These are phyloP conservation scores for Venturia effusa DNA, from an alignment of 2,329 filamentous ascomycete genomes.

Conservation along the genomic window DNA sequence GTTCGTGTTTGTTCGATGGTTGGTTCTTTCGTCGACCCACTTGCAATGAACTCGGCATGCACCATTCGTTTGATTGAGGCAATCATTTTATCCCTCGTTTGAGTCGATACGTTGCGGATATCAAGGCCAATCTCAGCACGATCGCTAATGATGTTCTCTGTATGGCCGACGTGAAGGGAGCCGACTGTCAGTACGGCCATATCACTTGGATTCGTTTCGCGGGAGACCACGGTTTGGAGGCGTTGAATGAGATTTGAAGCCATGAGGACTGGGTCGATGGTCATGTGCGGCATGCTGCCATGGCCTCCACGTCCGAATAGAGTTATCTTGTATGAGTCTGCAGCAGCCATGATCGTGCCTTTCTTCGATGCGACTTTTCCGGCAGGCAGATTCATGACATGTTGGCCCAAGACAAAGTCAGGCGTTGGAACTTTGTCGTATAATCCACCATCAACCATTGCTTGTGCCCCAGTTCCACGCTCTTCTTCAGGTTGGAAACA, in stretches of 20 bases:
- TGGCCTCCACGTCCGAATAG: constrained; percentile 50
- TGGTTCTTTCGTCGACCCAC: constrained; percentile 33
- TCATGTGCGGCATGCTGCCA: constrained; percentile 44
- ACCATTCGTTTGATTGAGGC: constrained; percentile 42
- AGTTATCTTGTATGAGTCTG: constrained; percentile 37
- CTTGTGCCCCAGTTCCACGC: constrained; percentile 47
- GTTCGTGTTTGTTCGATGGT: constrained; percentile 29
- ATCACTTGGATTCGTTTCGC: constrained; percentile 44
- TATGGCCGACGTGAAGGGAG: constrained; percentile 46
- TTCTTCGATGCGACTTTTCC: constrained; percentile 31
- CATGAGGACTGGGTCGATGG: constrained; percentile 48
- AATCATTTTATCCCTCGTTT: constrained; percentile 38
- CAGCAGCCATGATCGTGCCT: constrained; percentile 31
- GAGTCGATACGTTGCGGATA: constrained; percentile 36
- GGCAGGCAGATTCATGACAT: constrained; percentile 39
- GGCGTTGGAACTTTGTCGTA: constrained; percentile 45
- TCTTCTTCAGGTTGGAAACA: constrained; percentile 62
- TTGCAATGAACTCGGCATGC: constrained; percentile 42
- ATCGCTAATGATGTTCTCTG: constrained; percentile 50
- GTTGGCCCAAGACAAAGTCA: constrained; percentile 45
- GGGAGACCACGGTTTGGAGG: constrained; percentile 48
- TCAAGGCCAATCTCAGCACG: constrained; percentile 45
- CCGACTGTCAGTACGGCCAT: constrained; percentile 49
- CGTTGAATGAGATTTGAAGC: constrained; percentile 45
- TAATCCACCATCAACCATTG: constrained; percentile 51